phyloP scores from a whole-genome alignment of 2,329 filamentous ascomycete species.

The Fusarium mundagurra region DNA sequence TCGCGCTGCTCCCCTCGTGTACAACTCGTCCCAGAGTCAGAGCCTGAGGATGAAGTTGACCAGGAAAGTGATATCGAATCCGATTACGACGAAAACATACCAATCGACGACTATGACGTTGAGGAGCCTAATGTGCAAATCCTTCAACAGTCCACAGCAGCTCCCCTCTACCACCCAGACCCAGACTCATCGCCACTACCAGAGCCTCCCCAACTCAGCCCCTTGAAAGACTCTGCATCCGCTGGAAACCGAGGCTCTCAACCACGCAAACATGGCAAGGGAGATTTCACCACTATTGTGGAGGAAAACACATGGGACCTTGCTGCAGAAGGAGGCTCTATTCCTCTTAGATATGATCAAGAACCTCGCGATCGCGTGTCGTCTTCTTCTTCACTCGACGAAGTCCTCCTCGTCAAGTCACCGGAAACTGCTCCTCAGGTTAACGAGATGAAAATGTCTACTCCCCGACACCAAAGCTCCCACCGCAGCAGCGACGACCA shows the following conservation, averaged over 20 bases:
- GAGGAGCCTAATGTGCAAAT: slow-evolving; percentile 58
- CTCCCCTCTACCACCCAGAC: slow-evolving; percentile 38
- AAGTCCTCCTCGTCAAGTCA: slow-evolving; percentile 45
- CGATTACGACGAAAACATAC: slow-evolving; percentile 57
- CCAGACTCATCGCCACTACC: slow-evolving; percentile 58
- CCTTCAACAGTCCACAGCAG: slow-evolving; percentile 55
- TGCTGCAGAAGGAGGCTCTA: slow-evolving; percentile 39
- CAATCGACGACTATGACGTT: slow-evolving; percentile 55
- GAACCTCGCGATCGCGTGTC: slow-evolving; percentile 39
- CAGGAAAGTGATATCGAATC: slow-evolving; percentile 51
- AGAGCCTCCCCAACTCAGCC: slow-evolving; percentile 58
- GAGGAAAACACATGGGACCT: slow-evolving; percentile 61
- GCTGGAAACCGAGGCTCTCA: slow-evolving; percentile 59
- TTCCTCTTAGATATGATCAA: not conserved
- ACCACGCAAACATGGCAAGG: slow-evolving; percentile 45
- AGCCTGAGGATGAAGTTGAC: slow-evolving; percentile 39
- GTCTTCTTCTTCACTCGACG: slow-evolving; percentile 47
- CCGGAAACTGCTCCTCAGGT: slow-evolving; percentile 25
- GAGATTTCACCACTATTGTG: slow-evolving; percentile 57
- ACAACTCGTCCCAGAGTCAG: slow-evolving; percentile 22
- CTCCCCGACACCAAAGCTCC: slow-evolving; percentile 32
- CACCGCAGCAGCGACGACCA: slow-evolving; percentile 22
- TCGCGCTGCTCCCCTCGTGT: slow-evolving; percentile 31
- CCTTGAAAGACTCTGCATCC: slow-evolving; percentile 61
- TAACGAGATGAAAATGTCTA: slow-evolving; percentile 21